phyloP scores from a whole-genome alignment of 371 early-diverging fungal genomes.

The Mortierella sp. region DNA sequence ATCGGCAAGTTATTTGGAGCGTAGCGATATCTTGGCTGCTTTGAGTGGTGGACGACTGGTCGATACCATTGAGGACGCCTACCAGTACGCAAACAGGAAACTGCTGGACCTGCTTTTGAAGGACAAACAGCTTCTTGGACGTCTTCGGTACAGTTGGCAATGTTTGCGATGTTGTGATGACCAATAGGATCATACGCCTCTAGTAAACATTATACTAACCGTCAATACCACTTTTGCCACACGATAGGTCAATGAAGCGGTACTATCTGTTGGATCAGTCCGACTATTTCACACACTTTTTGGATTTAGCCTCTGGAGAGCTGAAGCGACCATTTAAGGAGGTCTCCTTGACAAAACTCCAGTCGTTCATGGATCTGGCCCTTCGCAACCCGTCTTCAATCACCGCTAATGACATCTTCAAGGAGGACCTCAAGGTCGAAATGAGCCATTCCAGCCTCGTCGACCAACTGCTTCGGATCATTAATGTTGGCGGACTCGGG shows the following conservation, averaged over 20 bases:
- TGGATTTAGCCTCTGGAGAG: slow-evolving; percentile 88
- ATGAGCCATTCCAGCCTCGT: slow-evolving; percentile 75
- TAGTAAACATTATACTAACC: not conserved
- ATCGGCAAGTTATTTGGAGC: slow-evolving; percentile 70
- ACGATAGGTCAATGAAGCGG: slow-evolving; percentile 87
- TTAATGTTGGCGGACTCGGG: slow-evolving; percentile 58
- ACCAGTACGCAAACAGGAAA: slow-evolving; percentile 81
- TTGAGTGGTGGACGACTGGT: slow-evolving; percentile 42
- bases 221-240: not conserved
- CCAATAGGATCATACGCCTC: not conserved
- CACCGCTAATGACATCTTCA: slow-evolving; percentile 85
- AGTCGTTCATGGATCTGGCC: slow-evolving; percentile 89
- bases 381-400: slow-evolving; percentile 90
- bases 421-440: slow-evolving; percentile 86
- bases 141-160: slow-evolving; percentile 68
- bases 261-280: slow-evolving; percentile 94
- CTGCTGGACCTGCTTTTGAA: slow-evolving; percentile 78
- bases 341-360: slow-evolving; percentile 81
- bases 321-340: slow-evolving; percentile 77
- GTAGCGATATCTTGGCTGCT: slow-evolving; percentile 63
- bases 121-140: slow-evolving; percentile 78
- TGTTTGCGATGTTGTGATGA: not conserved
- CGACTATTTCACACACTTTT: slow-evolving; percentile 94
- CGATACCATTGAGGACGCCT: slow-evolving; percentile 82
- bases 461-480: slow-evolving; percentile 80